Conservation (phyloP, 2,329 filamentous ascomycete species). For the Sporothrix schenckii region DNA sequence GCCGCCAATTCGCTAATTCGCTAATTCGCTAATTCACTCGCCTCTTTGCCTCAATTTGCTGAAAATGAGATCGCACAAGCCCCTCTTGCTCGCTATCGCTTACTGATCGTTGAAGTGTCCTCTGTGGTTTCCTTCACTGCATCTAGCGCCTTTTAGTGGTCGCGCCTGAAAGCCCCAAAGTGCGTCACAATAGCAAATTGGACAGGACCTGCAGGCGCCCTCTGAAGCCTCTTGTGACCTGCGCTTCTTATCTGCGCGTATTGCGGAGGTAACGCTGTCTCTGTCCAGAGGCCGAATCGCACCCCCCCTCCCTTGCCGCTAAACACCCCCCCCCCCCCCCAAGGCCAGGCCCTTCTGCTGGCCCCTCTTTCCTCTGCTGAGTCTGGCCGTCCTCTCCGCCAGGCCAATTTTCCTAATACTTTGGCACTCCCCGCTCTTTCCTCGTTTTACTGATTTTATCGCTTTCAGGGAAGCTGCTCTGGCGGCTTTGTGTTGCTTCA, state of each 20-base stretch:
- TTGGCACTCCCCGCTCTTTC: slow-evolving; percentile 30
- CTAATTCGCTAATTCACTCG: neutral
- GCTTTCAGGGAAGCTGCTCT: slow-evolving; percentile 8
- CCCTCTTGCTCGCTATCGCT: slow-evolving; percentile 24
- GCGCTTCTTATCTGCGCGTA: slow-evolving; percentile 6
- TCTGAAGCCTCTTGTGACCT: neutral
- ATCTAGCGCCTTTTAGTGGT: slow-evolving; percentile 23
- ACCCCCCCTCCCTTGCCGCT: slow-evolving; percentile 14
- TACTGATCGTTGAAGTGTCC: slow-evolving; percentile 30
- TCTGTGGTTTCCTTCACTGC: neutral
- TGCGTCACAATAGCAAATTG: neutral
- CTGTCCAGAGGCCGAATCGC: neutral
- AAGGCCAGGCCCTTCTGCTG: neutral
- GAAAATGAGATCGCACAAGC: slow-evolving; percentile 13
- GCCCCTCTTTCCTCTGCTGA: slow-evolving; percentile 20
- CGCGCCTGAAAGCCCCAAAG: neutral
- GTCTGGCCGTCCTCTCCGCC: neutral
- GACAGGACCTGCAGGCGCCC: neutral
- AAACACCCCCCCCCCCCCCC: neutral
- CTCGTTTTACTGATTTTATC: too few relatives aligned
- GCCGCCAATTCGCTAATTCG: neutral
- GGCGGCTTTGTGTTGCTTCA: neutral
- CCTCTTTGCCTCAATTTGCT: neutral
- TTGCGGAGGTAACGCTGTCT: neutral
- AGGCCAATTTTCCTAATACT: slow-evolving; percentile 34